phyloP scores from a whole-genome alignment of 2,329 filamentous ascomycete genomes.

The Apiospora rasikravindrae region DNA sequence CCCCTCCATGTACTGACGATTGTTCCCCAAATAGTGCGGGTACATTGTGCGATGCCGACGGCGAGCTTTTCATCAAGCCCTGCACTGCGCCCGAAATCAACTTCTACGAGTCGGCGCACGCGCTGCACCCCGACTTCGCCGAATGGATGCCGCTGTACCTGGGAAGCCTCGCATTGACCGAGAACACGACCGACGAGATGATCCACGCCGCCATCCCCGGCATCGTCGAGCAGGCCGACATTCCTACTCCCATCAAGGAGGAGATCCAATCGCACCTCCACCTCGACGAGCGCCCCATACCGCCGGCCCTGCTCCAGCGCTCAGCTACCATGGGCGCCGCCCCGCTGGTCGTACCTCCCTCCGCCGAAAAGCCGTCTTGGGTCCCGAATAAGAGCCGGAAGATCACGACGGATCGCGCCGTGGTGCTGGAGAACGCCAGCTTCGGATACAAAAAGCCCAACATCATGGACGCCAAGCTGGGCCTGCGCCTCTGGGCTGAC shows the following conservation, averaged over 20 bases:
- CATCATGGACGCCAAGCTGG: constrained; percentile 92
- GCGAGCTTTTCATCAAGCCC: constrained; percentile 91
- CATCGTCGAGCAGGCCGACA: constrained; percentile 43
- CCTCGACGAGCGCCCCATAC: constrained; percentile 26
- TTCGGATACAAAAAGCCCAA: constrained; percentile 84
- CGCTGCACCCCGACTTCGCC: constrained; percentile 72
- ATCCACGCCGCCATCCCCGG: constrained; percentile 57
- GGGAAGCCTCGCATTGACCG: constrained; percentile 76
- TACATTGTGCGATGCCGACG: constrained; percentile 82
- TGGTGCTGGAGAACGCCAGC: constrained; percentile 86
- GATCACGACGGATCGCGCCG: constrained; percentile 78
- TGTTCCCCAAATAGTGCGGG: constrained; percentile 69
- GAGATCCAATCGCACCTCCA: constrained; percentile 46
- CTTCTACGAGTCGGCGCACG: constrained; percentile 81
- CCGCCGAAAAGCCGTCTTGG: constrained; percentile 39
- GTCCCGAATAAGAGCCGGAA: constrained; percentile 56
- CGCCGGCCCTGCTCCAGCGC: constrained; percentile 26
- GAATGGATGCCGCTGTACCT: constrained; percentile 85
- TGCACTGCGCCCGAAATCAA: constrained; percentile 84
- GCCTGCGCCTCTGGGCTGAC: constrained; percentile 84
- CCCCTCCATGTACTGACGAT: constrained; percentile 22
- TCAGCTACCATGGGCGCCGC: constrained; percentile 35
- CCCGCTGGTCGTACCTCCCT: not conserved
- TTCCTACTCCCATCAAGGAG: constrained; percentile 49
- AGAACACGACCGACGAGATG: constrained; percentile 51